Conservation (phyloP, 495 filamentous ascomycete genomes). For the Apodospora peruviana region DNA sequence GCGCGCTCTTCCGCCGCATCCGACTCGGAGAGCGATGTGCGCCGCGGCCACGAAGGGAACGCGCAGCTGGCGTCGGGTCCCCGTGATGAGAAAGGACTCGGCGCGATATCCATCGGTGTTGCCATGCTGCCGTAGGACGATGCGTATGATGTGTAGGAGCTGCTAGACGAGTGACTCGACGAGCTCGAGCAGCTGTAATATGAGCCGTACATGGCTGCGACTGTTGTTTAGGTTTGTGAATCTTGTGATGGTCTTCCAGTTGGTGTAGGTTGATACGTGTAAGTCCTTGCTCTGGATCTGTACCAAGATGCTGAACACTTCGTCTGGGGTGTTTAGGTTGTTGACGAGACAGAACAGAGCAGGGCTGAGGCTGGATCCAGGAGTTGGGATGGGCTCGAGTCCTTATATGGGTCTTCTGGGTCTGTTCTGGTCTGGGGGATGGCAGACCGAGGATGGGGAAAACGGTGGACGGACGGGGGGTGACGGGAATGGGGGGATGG, state of each 20-base stretch:
- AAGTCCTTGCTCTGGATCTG: constrained; percentile 1
- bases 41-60: constrained; percentile 47
- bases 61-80: constrained; percentile 38
- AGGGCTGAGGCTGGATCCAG: neutral
- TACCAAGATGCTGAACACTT: neutral
- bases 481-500: constrained; percentile 1
- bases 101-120: constrained; percentile 49
- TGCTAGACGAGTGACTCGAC: constrained; percentile 16
- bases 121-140: constrained; percentile 34
- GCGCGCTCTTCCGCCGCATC: constrained; percentile 34
- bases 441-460: too few species aligned
- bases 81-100: constrained; percentile 33
- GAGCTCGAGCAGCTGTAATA: constrained; percentile 32
- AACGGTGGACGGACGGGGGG: too few species aligned
- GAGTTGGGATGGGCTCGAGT: constrained; percentile 1
- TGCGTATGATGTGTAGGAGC: constrained; percentile 22
- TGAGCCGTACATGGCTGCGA: constrained; percentile 38
- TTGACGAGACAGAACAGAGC: neutral
- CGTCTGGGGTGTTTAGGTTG: neutral
- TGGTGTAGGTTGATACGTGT: constrained; percentile 5
- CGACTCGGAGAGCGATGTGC: constrained; percentile 36
- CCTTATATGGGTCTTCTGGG: constrained; percentile 10
- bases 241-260: constrained; percentile 9
- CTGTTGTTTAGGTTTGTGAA: constrained; percentile 3
- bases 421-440: too few species aligned